Conservation (phyloP, 2,329 filamentous ascomycete genomes). For the Beauveria caledonica region DNA sequence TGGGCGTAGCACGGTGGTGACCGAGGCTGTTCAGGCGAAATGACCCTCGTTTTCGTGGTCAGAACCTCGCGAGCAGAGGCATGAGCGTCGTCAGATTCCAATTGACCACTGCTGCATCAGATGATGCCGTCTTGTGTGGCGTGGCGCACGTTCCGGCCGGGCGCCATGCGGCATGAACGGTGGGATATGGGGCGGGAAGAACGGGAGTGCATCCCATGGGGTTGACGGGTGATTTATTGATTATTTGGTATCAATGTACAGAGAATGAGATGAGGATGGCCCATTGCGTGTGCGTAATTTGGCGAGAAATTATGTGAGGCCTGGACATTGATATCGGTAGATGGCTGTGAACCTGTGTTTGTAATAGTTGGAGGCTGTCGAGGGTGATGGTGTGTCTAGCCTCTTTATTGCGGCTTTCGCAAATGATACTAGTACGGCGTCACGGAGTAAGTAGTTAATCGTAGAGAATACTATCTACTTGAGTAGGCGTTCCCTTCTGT, state of each 20-base stretch:
- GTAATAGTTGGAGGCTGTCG: background rate
- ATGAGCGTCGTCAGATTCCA: background rate
- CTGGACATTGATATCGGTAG: background rate
- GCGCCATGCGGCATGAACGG: conserved; percentile 9
- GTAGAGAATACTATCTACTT: too few species aligned
- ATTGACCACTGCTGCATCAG: background rate
- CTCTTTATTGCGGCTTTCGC: background rate
- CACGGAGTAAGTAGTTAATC: too few species aligned
- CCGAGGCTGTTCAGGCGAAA: background rate
- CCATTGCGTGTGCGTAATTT: background rate
- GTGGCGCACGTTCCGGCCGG: conserved; percentile 2
- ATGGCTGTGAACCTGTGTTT: too few species aligned
- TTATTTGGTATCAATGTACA: background rate
- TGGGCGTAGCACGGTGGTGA: background rate
- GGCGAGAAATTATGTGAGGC: background rate
- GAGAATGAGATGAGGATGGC: background rate
- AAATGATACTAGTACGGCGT: too few species aligned
- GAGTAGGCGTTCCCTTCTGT: background rate
- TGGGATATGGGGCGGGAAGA: conserved; percentile 3
- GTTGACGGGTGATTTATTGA: background rate
- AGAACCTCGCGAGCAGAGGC: background rate
- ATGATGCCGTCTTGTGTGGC: background rate
- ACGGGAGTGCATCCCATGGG: conserved; percentile 6
- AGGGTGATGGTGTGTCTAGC: background rate
- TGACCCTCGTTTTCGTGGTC: background rate